Evolutionary conservation across 345 rosid genomes (phyloP), one percentile per base, ranked within the genome.

Genomic region (Pugionium cornutum): DNA sequence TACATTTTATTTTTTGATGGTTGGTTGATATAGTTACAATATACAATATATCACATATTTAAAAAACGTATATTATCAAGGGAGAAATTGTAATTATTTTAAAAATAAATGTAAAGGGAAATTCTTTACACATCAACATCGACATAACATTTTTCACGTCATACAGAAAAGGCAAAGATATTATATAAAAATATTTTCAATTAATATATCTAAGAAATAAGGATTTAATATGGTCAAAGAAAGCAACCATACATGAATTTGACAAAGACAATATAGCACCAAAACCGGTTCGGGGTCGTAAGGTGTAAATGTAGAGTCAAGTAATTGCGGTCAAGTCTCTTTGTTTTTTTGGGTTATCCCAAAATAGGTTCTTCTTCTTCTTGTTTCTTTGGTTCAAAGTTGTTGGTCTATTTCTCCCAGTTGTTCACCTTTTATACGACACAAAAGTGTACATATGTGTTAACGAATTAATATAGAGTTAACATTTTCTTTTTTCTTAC

Each of bases 301-400:
- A 29, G 9, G 62, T 58, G 46, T 52, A 58, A 66, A 66, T 52
- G 67, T n/a, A 51, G 48, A 71, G 75, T 71, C 70, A 71, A 56
- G 53, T 59, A 48, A 33, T 64, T 48, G 11, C 42, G 70, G 70
- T 65, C 71, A 72, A 72, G 66, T 72, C 60, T 42, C 11, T 72
- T 51, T 45, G 37, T 63, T 29, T 62, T 50, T 35, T 53, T 11
- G 52, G 50, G 58, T 50, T 71, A 40, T 54, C 40, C 4, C 3
- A 41, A 32, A 54, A 8, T 36, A 26, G 30, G 40, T 62, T 62
- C 41, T 53, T 62, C 48, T 53, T 48, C 3, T 55, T 48, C 55
- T 62, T 70, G 30, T 34, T 42, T 32, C 37, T 46, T 30, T 61
- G 53, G 56, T 54, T 54, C 50, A 40, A 58, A 18, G 50, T 40